Percentiles rank a stretch among this genome's conserved stretches.
Conservation (phyloP, 2,329 filamentous ascomycete genomes). For the Xylaria hypoxylon region DNA sequence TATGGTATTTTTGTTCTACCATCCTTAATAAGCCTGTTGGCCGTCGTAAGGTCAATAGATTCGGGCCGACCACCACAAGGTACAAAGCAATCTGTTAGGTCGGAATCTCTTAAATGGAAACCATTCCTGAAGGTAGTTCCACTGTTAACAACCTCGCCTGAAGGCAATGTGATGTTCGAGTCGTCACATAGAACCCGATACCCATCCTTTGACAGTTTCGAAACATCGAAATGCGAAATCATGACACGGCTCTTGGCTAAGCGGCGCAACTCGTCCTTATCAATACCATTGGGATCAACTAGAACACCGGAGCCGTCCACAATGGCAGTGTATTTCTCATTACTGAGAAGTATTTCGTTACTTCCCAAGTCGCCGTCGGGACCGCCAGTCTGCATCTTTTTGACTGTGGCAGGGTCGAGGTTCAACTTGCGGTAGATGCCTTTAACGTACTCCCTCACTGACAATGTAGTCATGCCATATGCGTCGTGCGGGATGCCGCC, state of each 20-base stretch:
- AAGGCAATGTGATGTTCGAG: constrained; percentile 86
- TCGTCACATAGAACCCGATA: constrained; percentile 96
- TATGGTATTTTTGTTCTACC: constrained; percentile 91
- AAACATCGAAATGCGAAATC: constrained; percentile 86
- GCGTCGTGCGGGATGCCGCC: constrained; percentile 96
- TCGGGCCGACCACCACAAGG: constrained; percentile 96
- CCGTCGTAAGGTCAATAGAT: constrained; percentile 89
- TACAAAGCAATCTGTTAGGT: constrained; percentile 88
- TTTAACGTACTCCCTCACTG: constrained; percentile 93
- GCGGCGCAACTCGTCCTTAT: constrained; percentile 84
- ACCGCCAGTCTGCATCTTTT: constrained; percentile 97
- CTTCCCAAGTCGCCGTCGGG: constrained; percentile 97
- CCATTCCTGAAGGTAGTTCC: constrained; percentile 97
- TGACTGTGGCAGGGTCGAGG: constrained; percentile 84
- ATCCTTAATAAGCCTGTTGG: constrained; percentile 87
- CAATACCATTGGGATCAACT: constrained; percentile 89
- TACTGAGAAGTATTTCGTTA: constrained; percentile 95
- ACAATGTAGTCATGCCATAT: constrained; percentile 98
- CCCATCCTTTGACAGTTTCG: constrained; percentile 86
- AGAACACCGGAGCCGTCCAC: constrained; percentile 97
- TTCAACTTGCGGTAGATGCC: constrained; percentile 97
- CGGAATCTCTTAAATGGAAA: constrained; percentile 86
- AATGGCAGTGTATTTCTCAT: constrained; percentile 94
- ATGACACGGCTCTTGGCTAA: constrained; percentile 88
- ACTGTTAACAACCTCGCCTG: constrained; percentile 86